phyloP scores from a whole-genome alignment of 805 yeast genomes.

The Kuraishia molischiana region DNA sequence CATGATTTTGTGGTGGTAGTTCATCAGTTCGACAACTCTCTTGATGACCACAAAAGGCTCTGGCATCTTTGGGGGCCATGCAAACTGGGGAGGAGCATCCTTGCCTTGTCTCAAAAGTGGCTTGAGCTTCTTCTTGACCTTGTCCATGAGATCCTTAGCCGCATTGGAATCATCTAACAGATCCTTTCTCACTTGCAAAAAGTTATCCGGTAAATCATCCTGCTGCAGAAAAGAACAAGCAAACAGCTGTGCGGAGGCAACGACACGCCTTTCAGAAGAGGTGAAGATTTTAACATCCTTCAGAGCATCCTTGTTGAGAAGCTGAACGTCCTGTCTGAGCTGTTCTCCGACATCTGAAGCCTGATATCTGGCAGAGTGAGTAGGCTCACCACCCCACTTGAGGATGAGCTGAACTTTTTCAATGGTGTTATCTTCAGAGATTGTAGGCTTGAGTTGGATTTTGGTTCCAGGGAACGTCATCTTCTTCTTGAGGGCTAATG shows the following conservation, averaged over 20 bases:
- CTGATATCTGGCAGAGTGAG: constrained; percentile 93
- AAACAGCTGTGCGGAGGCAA: constrained; percentile 85
- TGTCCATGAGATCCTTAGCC: constrained; percentile 95
- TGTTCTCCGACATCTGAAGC: constrained; percentile 95
- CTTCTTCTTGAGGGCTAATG: constrained; percentile 81
- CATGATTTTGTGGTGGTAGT: constrained; percentile 79
- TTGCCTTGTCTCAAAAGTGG: constrained; percentile 92
- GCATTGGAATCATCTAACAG: constrained; percentile 94
- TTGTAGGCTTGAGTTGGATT: constrained; percentile 86
- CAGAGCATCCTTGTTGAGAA: constrained; percentile 76
- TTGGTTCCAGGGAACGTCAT: constrained; percentile 92
- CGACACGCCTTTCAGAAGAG: constrained; percentile 90
- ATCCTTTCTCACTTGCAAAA: constrained; percentile 78
- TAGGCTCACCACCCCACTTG: constrained; percentile 99
- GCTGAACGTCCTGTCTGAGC: constrained; percentile 81
- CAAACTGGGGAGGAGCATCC: constrained; percentile 94
- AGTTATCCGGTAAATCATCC: constrained; percentile 67
- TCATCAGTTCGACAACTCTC: constrained; percentile 92
- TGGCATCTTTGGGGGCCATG: constrained; percentile 99
- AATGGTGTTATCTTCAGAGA: constrained; percentile 55
- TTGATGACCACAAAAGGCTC: constrained; percentile 92
- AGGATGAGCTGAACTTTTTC: constrained; percentile 93
- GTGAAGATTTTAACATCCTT: constrained; percentile 82
- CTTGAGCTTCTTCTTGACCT: constrained; percentile 91
- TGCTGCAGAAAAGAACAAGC: constrained; percentile 63